A percentile compares a stretch with the other conserved stretches of the same genome.
Conservation (phyloP, 1,139 yeast genomes). For the Yamadazyma aaseri region DNA sequence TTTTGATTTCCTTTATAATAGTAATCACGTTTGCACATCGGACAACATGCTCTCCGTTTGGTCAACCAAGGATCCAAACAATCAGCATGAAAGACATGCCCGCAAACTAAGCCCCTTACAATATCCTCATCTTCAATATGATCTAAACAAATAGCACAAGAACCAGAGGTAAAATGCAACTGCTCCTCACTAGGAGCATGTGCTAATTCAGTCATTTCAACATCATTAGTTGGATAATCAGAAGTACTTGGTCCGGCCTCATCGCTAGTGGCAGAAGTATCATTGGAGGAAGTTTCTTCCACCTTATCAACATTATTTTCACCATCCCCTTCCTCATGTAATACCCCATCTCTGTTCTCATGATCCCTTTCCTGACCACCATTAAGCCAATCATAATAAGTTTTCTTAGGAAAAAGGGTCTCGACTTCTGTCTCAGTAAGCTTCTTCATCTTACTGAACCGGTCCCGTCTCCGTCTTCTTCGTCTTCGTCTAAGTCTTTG, state of each 20-base stretch:
- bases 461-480: slow-evolving; percentile 33
- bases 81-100: slow-evolving; percentile 78
- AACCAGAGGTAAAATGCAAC: slow-evolving; percentile 64
- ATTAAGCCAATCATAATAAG: slow-evolving; percentile 60
- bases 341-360: slow-evolving; percentile 32
- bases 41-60: slow-evolving; percentile 76
- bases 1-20: slow-evolving; percentile 32
- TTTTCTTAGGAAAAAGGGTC: slow-evolving; percentile 60
- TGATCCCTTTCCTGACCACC: slow-evolving; percentile 51
- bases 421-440: slow-evolving; percentile 63
- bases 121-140: slow-evolving; percentile 57
- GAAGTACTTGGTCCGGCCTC: neutral
- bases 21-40: slow-evolving; percentile 78
- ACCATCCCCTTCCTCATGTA: slow-evolving; percentile 31
- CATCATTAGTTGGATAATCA: slow-evolving; percentile 4
- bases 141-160: slow-evolving; percentile 81
- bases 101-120: slow-evolving; percentile 76
- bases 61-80: slow-evolving; percentile 86
- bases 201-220: slow-evolving; percentile 8
- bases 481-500: slow-evolving; percentile 23
- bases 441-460: slow-evolving; percentile 50
- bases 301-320: slow-evolving; percentile 8
- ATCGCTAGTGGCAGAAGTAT: neutral
- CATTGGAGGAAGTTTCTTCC: slow-evolving; percentile 1
- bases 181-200: slow-evolving; percentile 19